Evolutionary conservation across 208 protist genomes (phyloP).

Genomic region (Trypanosoma lewisi): DNA sequence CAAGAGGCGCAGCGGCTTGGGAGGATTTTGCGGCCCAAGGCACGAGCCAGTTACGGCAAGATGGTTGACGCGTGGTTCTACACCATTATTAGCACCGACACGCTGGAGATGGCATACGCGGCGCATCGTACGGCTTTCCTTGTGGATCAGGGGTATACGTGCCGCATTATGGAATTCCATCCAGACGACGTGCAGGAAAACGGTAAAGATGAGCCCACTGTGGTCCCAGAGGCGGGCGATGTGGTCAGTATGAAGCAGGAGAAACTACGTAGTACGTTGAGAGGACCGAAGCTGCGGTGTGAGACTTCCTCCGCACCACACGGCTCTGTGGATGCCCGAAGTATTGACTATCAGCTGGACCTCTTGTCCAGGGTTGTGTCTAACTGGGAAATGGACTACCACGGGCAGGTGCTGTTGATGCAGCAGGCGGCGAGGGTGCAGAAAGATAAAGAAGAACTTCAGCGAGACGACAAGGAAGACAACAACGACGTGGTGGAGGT

Average conservation of each 20-base stretch:
- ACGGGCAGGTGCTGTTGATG: conserved; percentile 4
- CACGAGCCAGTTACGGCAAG: conserved; percentile 62
- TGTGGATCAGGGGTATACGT: conserved; percentile 94
- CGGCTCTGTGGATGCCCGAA: conserved; percentile 15
- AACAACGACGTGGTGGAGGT: conserved; percentile 43
- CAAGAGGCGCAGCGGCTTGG: conserved; percentile 97
- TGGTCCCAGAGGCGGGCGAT: conserved; percentile 41
- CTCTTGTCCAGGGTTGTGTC: conserved; percentile 80
- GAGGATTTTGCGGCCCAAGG: conserved; percentile 93
- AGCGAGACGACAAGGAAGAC: conserved; percentile 21
- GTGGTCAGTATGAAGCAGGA: conserved; percentile 78
- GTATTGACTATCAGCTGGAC: conserved; percentile 61
- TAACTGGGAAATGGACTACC: conserved; percentile 78
- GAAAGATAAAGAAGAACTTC: conserved; percentile 1
- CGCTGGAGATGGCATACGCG: conserved; percentile 96
- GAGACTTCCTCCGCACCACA: neutral
- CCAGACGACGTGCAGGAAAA: conserved; percentile 19
- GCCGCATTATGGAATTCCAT: conserved; percentile 74
- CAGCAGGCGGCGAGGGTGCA: conserved; percentile 37
- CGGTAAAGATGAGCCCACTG: neutral
- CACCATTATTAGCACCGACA: conserved; percentile 96
- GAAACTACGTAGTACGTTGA: conserved; percentile 46
- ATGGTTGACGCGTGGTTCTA: conserved; percentile 99
- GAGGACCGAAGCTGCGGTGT: conserved; percentile 49
- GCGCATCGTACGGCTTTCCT: conserved; percentile 98